Evolutionary conservation across 805 yeast genomes (phyloP), one percentile per base, ranked within the genome.

Genomic region (Schwanniomyces sp.): DNA sequence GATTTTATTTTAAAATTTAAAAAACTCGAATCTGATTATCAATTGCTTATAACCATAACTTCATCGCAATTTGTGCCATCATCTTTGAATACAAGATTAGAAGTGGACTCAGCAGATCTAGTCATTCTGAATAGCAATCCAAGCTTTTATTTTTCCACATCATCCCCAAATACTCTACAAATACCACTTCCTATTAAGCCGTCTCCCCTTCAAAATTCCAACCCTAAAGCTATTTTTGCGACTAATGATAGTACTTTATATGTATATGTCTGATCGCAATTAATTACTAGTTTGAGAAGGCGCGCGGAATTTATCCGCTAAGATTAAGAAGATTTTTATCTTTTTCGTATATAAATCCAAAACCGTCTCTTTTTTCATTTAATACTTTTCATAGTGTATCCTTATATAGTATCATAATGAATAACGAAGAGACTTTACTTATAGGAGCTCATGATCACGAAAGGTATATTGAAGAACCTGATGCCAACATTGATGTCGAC

Each of bases 391-490:
- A 37, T 37, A 11, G 18, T n/a, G 36, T 24, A 17, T 14, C 7
- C 21, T 14, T 30, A 30, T 18, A n/a, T 21, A 21, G 16, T n/a
- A 21, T 4, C 25, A 30, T 17, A 12, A 61, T 63, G 65, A 58
- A 56, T 52, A 52, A 64, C 9, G 67, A 62, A 43, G 64, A 59
- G 45, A 55, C 60, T 10, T 54, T 62, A 29, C 58, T 66, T 25
- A 46, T 50, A 10, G 64, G 66, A 1, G 55, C 54, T 0, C 49
- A 45, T 41, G 62, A 61, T 36, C 45, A 51, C 37, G 56, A 51
- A 29, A 45, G 51, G 41, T 62, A 62, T 43, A 57, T 53, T 30
- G 29, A 44, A 17, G 38, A 30, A 10, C 27, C 25, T 2, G 40
- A 18, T 3, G 27, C 17, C 7, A 18, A 28, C 11, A 11, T 17